These are phyloP conservation scores for Gilbertella persicaria DNA, from an alignment of 371 early-diverging fungal species.

Conservation along the genomic window DNA sequence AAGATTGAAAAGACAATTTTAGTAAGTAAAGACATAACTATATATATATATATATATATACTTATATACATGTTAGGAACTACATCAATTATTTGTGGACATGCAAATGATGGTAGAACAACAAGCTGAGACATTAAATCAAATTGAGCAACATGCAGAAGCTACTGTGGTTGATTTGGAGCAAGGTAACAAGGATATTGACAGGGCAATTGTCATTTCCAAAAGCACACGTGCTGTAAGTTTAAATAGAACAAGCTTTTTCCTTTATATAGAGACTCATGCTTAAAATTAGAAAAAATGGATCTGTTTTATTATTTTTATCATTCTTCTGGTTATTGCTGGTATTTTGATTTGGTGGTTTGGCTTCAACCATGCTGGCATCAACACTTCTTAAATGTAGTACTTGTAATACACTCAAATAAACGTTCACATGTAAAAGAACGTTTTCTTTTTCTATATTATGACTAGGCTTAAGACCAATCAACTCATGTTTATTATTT, in stretches of 20 bases:
- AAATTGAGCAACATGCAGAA: conserved; percentile 70
- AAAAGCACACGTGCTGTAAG: conserved; percentile 69
- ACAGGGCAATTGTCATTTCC: conserved; percentile 70
- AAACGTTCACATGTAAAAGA: not conserved
- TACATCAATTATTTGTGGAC: conserved; percentile 86
- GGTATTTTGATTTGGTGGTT: conserved; percentile 54
- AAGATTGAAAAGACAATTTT: conserved; percentile 85
- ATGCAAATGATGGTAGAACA: conserved; percentile 84
- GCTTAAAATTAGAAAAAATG: conserved; percentile 55
- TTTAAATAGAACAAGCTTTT: not conserved
- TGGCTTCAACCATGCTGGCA: conserved; percentile 33
- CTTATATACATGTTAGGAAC: conserved; percentile 53
- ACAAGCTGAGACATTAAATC: conserved; percentile 72
- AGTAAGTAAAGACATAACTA: conserved; percentile 39
- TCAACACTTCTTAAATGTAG: not conserved
- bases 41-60: not conserved
- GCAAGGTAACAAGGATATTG: conserved; percentile 65
- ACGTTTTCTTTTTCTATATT: not conserved
- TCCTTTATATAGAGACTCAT: not conserved
- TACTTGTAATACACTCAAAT: not conserved
- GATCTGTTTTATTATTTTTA: conserved; percentile 53
- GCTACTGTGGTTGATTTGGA: conserved; percentile 67
- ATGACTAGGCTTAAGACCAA: too few relatives aligned
- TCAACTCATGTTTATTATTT: not conserved
- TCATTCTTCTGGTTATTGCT: conserved; percentile 47